Evolutionary conservation across 495 filamentous ascomycete species (phyloP).

Genomic region (Hyaloscypha finlandica): DNA sequence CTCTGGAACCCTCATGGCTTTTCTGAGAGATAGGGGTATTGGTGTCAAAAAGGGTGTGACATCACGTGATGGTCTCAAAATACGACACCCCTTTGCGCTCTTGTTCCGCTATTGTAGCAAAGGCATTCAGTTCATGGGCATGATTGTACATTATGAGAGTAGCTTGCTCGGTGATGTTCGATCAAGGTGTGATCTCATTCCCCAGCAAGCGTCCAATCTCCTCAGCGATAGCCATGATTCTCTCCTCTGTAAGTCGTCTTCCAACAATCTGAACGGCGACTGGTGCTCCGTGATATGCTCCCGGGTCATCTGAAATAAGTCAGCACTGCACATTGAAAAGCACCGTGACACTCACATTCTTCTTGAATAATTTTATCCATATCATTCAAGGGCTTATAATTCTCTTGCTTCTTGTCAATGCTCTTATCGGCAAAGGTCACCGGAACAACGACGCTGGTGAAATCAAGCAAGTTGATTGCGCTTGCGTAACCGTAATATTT

Average conservation of each 20-base stretch:
- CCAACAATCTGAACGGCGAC: constrained; percentile 52
- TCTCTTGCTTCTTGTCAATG: constrained; percentile 25
- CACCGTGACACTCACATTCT: constrained; percentile 26
- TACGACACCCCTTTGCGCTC: no score
- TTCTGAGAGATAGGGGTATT: no score
- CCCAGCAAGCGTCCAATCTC: constrained; percentile 29
- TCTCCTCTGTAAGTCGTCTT: constrained; percentile 50
- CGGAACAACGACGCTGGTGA: constrained; percentile 61
- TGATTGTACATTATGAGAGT: neutral
- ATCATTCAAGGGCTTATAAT: constrained; percentile 41
- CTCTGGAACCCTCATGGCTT: no score
- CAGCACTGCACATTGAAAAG: neutral
- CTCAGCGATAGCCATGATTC: constrained; percentile 44
- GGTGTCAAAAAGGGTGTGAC: no score
- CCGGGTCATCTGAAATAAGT: constrained; percentile 37
- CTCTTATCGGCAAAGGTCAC: constrained; percentile 43
- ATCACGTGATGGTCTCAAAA: no score
- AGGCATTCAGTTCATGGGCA: neutral
- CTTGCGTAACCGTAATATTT: constrained; percentile 68
- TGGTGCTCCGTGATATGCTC: constrained; percentile 50
- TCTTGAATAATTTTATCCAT: constrained; percentile 37
- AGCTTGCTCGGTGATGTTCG: neutral
- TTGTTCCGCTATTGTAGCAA: no score
- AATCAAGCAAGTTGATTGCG: constrained; percentile 72
- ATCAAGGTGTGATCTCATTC: constrained; percentile 25